Percentiles rank a stretch among this genome's conserved stretches.
Conservation (phyloP, 768 basidiomycete genomes). For the Hypholoma sublateritium region DNA sequence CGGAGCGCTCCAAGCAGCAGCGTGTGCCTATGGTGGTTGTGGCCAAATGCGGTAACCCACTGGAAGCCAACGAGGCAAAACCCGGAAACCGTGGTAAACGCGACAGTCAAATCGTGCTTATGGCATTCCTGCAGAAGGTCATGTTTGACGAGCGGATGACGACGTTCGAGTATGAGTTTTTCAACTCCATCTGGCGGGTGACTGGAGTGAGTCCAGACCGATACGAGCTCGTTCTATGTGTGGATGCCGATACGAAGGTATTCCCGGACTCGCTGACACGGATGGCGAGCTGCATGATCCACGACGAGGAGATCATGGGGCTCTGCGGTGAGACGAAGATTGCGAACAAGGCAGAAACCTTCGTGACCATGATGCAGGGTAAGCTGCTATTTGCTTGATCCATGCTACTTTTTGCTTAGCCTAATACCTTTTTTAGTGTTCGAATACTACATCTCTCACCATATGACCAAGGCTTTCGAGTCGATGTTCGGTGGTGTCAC, state of each 20-base stretch:
- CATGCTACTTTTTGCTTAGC: slow-evolving; percentile 6
- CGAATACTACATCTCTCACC: slow-evolving; percentile 99
- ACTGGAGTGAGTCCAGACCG: slow-evolving; percentile 95
- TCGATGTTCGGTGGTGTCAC: slow-evolving; percentile 99
- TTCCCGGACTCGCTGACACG: slow-evolving; percentile 97
- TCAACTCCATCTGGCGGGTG: slow-evolving; percentile 95
- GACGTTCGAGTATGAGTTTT: slow-evolving; percentile 99
- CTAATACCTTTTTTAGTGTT: slow-evolving; percentile 62
- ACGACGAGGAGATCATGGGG: slow-evolving; percentile 98
- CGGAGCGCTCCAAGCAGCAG: slow-evolving; percentile 92
- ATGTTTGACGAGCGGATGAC: slow-evolving; percentile 99
- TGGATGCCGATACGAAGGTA: slow-evolving; percentile 97
- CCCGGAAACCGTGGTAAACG: slow-evolving; percentile 99
- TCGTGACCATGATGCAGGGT: slow-evolving; percentile 99
- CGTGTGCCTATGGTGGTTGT: slow-evolving; percentile 95
- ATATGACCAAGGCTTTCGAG: slow-evolving; percentile 98
- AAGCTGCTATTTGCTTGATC: slow-evolving; percentile 24
- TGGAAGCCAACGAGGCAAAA: slow-evolving; percentile 85
- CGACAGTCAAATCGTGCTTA: slow-evolving; percentile 95
- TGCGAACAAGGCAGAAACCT: slow-evolving; percentile 97
- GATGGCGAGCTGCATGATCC: slow-evolving; percentile 96
- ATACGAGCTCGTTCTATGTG: slow-evolving; percentile 93
- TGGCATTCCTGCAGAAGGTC: slow-evolving; percentile 98
- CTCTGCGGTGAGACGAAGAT: slow-evolving; percentile 99
- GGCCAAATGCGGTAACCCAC: slow-evolving; percentile 92